phyloP scores from a whole-genome alignment of 176 grass and related monocot genomes.

The Puccinellia tenuiflora region DNA sequence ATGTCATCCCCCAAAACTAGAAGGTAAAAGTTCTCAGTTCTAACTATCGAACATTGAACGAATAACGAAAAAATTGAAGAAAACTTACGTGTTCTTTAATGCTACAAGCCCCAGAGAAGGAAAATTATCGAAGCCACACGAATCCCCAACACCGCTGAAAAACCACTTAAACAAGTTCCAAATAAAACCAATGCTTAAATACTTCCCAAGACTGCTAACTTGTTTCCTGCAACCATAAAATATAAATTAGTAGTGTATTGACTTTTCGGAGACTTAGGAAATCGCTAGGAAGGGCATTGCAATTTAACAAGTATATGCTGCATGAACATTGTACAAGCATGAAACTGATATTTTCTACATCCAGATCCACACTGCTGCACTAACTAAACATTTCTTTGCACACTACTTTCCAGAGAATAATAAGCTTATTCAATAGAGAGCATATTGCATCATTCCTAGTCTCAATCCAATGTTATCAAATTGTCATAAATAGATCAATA shows the following conservation, averaged over 20 bases:
- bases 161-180: conserved; percentile 99
- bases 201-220: conserved; percentile 84
- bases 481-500: neutral
- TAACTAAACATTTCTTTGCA: neutral
- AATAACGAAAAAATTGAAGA: too few species aligned
- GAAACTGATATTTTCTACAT: neutral
- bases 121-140: conserved; percentile 88
- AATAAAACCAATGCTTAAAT: conserved; percentile 85
- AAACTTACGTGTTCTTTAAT: conserved; percentile 85
- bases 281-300: neutral
- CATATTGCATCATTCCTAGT: neutral
- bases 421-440: neutral
- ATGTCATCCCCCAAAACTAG: neutral
- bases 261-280: neutral
- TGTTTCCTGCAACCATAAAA: conserved; percentile 60
- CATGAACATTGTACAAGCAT: neutral
- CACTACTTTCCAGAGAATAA: neutral
- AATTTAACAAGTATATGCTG: neutral
- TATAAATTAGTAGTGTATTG: neutral
- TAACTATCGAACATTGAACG: neutral
- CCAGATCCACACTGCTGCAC: neutral
- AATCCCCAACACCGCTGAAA: conserved; percentile 81
- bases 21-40: neutral
- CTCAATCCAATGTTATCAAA: neutral
- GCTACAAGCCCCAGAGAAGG: conserved; percentile 72